Percentiles rank a stretch among this genome's conserved stretches.
These are phyloP conservation scores for Vitis hybrid DNA, from an alignment of 177 flowering plant species.

Conservation along the genomic window DNA sequence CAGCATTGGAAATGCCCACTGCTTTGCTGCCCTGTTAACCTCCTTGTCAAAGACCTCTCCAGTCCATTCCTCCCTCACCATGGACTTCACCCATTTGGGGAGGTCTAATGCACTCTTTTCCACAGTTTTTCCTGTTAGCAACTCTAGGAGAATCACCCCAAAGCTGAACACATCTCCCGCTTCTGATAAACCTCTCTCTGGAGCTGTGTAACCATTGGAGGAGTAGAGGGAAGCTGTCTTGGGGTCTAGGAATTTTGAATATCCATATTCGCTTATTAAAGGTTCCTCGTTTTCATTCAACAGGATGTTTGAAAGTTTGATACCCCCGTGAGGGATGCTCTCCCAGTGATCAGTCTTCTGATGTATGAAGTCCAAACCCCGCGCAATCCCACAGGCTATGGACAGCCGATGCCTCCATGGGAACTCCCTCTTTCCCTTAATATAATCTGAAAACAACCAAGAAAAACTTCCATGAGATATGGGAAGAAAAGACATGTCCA, in stretches of 20 bases:
- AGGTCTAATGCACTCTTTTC: slow-evolving; percentile 53
- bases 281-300: slow-evolving; percentile 44
- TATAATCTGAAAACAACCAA: slow-evolving; percentile 36
- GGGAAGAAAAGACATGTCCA: not conserved
- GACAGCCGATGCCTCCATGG: slow-evolving; percentile 52
- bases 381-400: slow-evolving; percentile 53
- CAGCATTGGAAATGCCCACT: slow-evolving; percentile 57
- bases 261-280: slow-evolving; percentile 43
- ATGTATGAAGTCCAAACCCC: slow-evolving; percentile 42
- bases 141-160: slow-evolving; percentile 56
- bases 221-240: slow-evolving; percentile 14
- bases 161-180: slow-evolving; percentile 55
- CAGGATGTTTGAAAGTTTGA: slow-evolving; percentile 62
- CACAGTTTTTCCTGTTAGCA: slow-evolving; percentile 55
- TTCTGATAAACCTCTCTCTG: slow-evolving; percentile 42
- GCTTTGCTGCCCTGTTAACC: slow-evolving; percentile 29
- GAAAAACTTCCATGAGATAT: not conserved
- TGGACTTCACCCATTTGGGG: slow-evolving; percentile 63
- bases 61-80: slow-evolving; percentile 76
- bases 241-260: slow-evolving; percentile 31
- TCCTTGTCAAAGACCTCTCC: slow-evolving; percentile 73
- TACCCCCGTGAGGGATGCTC: slow-evolving; percentile 53
- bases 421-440: slow-evolving; percentile 43
- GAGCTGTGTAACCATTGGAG: slow-evolving; percentile 41
- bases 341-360: slow-evolving; percentile 14